Evolutionary conservation across 2,329 filamentous ascomycete species (phyloP).

Genomic region (Amylocarpus encephaloides): DNA sequence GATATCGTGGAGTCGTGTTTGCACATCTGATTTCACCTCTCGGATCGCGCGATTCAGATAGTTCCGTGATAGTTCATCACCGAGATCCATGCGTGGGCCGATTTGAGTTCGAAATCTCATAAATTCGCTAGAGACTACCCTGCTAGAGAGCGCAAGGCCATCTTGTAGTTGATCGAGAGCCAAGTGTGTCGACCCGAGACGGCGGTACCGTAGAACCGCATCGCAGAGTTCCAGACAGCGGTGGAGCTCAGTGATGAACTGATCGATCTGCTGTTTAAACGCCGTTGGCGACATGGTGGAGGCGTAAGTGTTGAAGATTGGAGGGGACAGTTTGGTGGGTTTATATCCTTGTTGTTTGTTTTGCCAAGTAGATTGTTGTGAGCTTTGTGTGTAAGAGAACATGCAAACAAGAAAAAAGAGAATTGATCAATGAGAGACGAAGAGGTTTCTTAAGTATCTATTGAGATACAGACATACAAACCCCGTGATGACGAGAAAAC

Average conservation of each 20-base stretch:
- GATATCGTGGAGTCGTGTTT: slow-evolving; percentile 12
- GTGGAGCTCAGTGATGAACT: slow-evolving; percentile 10
- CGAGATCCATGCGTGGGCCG: slow-evolving; percentile 20
- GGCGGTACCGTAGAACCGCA: slow-evolving; percentile 11
- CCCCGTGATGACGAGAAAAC: too few relatives aligned
- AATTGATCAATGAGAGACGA: too few relatives aligned
- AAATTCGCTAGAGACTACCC: slow-evolving; percentile 9
- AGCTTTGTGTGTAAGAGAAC: too few relatives aligned
- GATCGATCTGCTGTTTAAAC: slow-evolving; percentile 13
- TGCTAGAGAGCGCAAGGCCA: slow-evolving; percentile 4
- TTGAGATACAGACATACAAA: too few relatives aligned
- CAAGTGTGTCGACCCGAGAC: slow-evolving; percentile 11
- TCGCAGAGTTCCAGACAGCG: slow-evolving; percentile 14
- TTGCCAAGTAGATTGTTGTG: too few relatives aligned
- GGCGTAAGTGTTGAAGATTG: neutral
- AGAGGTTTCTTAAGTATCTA: too few relatives aligned
- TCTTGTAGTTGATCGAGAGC: slow-evolving; percentile 15
- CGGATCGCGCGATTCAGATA: slow-evolving; percentile 4
- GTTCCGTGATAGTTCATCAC: slow-evolving; percentile 12
- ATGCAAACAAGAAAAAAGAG: too few relatives aligned
- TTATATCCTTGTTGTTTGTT: too few relatives aligned
- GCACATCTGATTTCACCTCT: slow-evolving; percentile 9
- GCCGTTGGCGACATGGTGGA: slow-evolving; percentile 17
- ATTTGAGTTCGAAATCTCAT: slow-evolving; percentile 7
- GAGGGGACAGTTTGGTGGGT: too few relatives aligned